Percentiles rank a stretch among this genome's conserved stretches.
These are phyloP conservation scores for Colletotrichum endophyticum DNA, from an alignment of 2,329 filamentous ascomycete genomes.

Conservation along the genomic window DNA sequence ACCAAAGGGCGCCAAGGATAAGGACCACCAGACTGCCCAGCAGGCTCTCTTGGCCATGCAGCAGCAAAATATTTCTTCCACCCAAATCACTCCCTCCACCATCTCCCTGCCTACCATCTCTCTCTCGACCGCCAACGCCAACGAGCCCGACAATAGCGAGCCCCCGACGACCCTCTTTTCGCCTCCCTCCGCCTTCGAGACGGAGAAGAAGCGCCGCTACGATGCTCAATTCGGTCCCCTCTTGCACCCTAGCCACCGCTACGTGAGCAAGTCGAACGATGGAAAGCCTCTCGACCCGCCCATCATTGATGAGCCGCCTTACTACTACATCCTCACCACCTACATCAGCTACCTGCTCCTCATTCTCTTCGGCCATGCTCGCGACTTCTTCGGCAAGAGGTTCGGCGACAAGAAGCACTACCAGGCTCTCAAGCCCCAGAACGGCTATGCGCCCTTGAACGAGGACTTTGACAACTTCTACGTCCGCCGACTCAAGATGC, in stretches of 20 bases:
- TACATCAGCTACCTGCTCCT: constrained; percentile 98
- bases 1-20: constrained; percentile 58
- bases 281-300: constrained; percentile 82
- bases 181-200: constrained; percentile 84
- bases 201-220: constrained; percentile 73
- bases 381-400: constrained; percentile 97
- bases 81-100: constrained; percentile 72
- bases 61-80: constrained; percentile 61
- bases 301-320: constrained; percentile 92
- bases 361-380: constrained; percentile 92
- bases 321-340: constrained; percentile 95
- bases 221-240: constrained; percentile 94
- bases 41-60: constrained; percentile 73
- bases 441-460: constrained; percentile 94
- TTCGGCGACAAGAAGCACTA: constrained; percentile 86
- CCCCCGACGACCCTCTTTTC: constrained; percentile 81
- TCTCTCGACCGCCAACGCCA: constrained; percentile 82
- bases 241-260: constrained; percentile 79
- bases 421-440: constrained; percentile 78
- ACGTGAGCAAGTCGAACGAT: constrained; percentile 80
- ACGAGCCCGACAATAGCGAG: constrained; percentile 74
- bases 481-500: constrained; percentile 86
- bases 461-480: constrained; percentile 99
- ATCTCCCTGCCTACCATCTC: constrained; percentile 89
- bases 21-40: constrained; percentile 70